Conservation (phyloP, 2,329 filamentous ascomycete genomes). For the Colletotrichum euphorbiae region DNA sequence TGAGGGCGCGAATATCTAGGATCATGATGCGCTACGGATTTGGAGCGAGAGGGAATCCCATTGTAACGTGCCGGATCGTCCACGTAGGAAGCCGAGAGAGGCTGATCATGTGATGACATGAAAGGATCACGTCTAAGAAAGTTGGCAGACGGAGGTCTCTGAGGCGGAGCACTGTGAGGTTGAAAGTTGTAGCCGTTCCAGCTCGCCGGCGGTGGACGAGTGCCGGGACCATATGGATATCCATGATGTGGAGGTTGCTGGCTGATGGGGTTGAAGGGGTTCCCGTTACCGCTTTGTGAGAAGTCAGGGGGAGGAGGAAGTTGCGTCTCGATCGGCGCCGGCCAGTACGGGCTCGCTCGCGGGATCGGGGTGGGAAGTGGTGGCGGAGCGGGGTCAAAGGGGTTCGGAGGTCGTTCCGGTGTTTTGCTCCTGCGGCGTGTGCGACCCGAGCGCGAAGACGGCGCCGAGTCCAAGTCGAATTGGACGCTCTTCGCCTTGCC, state of each 20-base stretch:
- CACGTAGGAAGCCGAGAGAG: no score
- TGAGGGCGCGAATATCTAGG: neutral
- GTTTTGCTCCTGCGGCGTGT: neutral
- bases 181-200: neutral
- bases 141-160: neutral
- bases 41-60: no score
- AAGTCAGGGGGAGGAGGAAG: neutral
- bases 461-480: neutral
- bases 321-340: constrained; percentile 1
- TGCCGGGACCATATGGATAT: neutral
- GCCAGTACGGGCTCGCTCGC: neutral
- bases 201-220: neutral
- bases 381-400: neutral
- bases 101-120: no score
- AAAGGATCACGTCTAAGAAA: neutral
- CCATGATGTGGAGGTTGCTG: neutral
- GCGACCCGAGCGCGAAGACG: neutral
- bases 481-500: neutral
- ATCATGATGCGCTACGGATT: no score
- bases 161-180: neutral
- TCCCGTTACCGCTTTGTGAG: neutral
- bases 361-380: neutral
- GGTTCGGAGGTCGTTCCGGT: neutral
- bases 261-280: neutral
- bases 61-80: no score